Evolutionary conservation across 306 rosid genomes (phyloP), one percentile per base, ranked within the genome.

Genomic region (Leucaena leucocephala): DNA sequence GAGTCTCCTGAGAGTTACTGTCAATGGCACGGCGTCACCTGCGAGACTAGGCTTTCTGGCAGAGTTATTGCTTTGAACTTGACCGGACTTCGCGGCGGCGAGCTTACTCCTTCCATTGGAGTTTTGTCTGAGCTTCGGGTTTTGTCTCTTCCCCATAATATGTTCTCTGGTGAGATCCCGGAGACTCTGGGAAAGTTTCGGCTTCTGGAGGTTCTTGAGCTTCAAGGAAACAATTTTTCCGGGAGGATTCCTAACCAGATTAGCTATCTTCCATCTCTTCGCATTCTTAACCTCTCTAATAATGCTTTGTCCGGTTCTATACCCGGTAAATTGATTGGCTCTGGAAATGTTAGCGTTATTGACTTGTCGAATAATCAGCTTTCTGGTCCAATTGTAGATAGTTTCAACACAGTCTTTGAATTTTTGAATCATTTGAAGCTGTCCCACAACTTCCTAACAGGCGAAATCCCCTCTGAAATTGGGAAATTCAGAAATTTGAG

Each of bases 141-240:
- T 48, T 73, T 90, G 10, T 90, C 90, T 63, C 33, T 90, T 83
- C 84, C 89, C 5, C 22, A 85, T 49, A 86, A 86, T 81, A 71
- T 81, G 85, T 81, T 90, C 17, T 83, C 83, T 70, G 94, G 91
- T 43, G 78, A 84, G 79, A 84, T 90, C 84, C 87, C 90, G 58
- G 72, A 15, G 71, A 84, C 68, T 35, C 9, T 88, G 4, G 72
- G 82, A 39, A 86, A 84, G 22, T 90, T 88, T 75, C 78, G 65
- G 78, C 46, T 1, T 9, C 78, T 88, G 55, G 81, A 85, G 82
- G 82, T 83, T 72, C 82, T 87, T 69, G 87, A 87, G 85, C 84
- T 90, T 27, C 92, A 88, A 71, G 86, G 85, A 3, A 90, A 90
- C 77, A 88, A 90, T 81, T 88, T 90, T 59, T 88, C 94, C 1